Conservation (phyloP, 148 eudicot species). For the Arbutus unedo region DNA sequence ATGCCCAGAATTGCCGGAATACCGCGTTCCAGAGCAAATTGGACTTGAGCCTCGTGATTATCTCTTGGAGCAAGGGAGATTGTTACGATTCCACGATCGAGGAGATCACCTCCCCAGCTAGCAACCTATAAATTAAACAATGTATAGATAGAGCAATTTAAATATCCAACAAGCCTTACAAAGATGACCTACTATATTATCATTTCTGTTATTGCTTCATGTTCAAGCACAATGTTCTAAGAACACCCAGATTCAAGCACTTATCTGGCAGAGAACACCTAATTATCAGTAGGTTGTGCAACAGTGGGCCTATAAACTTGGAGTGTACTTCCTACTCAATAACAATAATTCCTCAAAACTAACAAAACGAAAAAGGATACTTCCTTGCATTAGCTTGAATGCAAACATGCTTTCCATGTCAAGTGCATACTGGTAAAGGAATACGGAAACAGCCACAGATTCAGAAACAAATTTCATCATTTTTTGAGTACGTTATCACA, state of each 20-base stretch:
- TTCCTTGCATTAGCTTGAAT: neutral
- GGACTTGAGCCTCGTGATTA: conserved; percentile 47
- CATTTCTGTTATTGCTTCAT: neutral
- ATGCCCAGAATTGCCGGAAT: conserved; percentile 46
- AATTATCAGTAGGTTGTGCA: neutral
- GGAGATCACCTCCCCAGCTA: conserved; percentile 46
- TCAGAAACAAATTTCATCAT: too few relatives aligned
- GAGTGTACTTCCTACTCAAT: neutral
- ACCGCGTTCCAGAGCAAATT: conserved; percentile 48
- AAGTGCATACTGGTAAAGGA: neutral
- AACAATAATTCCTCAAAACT: neutral
- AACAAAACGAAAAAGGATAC: neutral
- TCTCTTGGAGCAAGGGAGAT: conserved; percentile 48
- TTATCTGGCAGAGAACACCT: neutral
- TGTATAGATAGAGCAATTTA: neutral
- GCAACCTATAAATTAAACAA: conserved; percentile 31
- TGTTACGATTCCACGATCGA: conserved; percentile 38
- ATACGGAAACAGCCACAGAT: neutral
- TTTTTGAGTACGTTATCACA: too few relatives aligned
- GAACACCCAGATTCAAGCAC: neutral
- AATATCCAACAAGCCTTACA: neutral
- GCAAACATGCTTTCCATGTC: neutral
- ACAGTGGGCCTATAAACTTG: neutral
- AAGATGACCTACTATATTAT: neutral
- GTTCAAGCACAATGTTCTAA: neutral